Evolutionary conservation across 345 rosid species (phyloP), one percentile per base, ranked within the genome.

Genomic region (Gossypium australe): DNA sequence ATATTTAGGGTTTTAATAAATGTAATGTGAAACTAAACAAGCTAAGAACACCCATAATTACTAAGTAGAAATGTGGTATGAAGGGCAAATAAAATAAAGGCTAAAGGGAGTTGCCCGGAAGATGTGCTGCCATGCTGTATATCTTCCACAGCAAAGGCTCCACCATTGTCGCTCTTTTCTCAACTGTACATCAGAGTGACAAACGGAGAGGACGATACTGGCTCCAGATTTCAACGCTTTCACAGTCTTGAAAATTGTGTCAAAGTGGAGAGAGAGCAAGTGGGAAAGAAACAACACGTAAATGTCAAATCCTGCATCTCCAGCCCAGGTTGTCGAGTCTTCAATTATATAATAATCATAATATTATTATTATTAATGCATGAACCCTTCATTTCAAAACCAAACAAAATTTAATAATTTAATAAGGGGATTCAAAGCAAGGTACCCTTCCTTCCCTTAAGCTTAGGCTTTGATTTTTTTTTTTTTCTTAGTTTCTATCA

Each of bases 171-270:
- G 67, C 52, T 47, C 69, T 68, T 7, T 9, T 12, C 22, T 18
- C 18, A 9, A 69, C 73, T 69, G 73, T 49, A 82, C 83, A 81
- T 81, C 85, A 84, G 89, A 84, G 87, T 87, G 96, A 89, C 93
- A 89, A 89, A 89, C 83, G 92, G 92, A 90, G 93, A 87, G 85
- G 91, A 90, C 96, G 96, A 89, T 82, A 81, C 95, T 76, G 81
- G 96, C 90, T 90, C 72, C 93, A 86, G 84, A 84, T 89, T 89
- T 89, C 90, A 86, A 90, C 86, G 87, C 86, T 77, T 58, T 79
- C 38, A 79, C 83, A 83, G 84, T 82, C 82, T 88, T 80, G 96
- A 87, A 86, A 90, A 81, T 86, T 87, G 96, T 84, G 92, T 83
- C 78, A 63, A 48, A 75, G 41, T 9, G 55, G 69, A 72, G 78